Base-by-base conservation (phyloP, 2,329 filamentous ascomycete genomes). In the Apiospora sp. region DNA sequence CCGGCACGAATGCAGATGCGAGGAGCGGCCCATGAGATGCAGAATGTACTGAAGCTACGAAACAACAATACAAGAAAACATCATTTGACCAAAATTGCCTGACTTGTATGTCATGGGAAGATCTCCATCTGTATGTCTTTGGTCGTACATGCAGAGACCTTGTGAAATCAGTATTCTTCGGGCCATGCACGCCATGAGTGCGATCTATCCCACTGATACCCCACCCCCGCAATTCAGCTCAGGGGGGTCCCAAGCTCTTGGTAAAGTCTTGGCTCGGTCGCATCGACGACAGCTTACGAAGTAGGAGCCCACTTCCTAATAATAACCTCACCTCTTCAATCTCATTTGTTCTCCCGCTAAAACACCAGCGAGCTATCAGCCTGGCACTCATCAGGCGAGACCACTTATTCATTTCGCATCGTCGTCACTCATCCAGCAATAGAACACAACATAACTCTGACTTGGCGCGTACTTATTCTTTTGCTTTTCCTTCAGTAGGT, bases 191-290 rank as follows among this genome's bases (percentile, higher is more conserved):
- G 16, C 54, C 37, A 19, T 10, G 13, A 61, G 30, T 16, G 5
- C 5, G 14, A 19, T 58, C 14, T 12, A 49, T 49, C 49, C 49
- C 27, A 44, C 41, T 46, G 41, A 44, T 46, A 30, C 41, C 67
- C 67, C 67, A 30, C 41, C 67, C 67, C 67, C 67, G 67, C 67
- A 46, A 68, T 30, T 68, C 24, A 12, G 44, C 41, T 68, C 64
- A 67, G 22, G 67, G 51, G 54, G 54, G 30, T 13, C 67, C 67
- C 67, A 68, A 48, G 67, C 44, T 68, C 67, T 68, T 68, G 67
- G 41, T 19, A 46, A 67, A 43, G 44, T 43, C 58, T 71, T 48
- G 44, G 51, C 37, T 49, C 58, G 41, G 58, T 64, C 34, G 58
- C 58, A 41, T 64, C 58, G 58, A 64, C 58, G 34, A 41, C 54